Conservation (phyloP, 306 rosid genomes). For the Lotus japonicus region DNA sequence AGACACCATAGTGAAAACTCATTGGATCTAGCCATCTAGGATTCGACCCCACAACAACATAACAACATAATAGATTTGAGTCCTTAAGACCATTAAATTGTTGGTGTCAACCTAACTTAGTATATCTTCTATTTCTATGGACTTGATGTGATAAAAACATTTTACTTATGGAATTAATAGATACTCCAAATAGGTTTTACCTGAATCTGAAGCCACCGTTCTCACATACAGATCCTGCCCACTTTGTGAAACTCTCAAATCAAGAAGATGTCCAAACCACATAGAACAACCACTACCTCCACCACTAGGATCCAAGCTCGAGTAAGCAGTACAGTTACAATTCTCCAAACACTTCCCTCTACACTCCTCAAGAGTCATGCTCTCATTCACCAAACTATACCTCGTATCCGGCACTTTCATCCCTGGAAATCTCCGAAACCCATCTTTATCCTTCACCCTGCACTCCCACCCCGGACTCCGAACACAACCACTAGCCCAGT, state of each 20-base stretch:
- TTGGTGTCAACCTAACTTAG: no score
- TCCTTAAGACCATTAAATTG: no score
- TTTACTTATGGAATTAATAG: no score
- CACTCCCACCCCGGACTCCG: constrained; percentile 26
- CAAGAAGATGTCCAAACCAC: constrained; percentile 45
- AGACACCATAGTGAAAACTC: no score
- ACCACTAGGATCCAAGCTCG: constrained; percentile 34
- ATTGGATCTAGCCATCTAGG: no score
- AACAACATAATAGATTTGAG: no score
- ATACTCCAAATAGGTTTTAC: neutral
- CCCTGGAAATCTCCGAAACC: constrained; percentile 21
- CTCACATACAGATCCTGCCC: constrained; percentile 39
- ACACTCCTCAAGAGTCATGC: constrained; percentile 41
- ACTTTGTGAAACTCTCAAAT: constrained; percentile 19
- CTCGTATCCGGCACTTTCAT: constrained; percentile 22
- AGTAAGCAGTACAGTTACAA: constrained; percentile 54
- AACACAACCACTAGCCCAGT: constrained; percentile 48
- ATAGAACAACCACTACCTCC: constrained; percentile 53
- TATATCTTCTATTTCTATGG: no score
- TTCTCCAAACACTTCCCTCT: constrained; percentile 36
- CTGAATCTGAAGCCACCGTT: constrained; percentile 22
- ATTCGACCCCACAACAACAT: no score
- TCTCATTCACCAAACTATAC: constrained; percentile 22
- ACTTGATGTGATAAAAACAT: no score
- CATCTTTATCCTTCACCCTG: constrained; percentile 14